Evolutionary conservation across 169 alveolate genomes (phyloP).

Genomic region (Eimeria falciformis): DNA sequence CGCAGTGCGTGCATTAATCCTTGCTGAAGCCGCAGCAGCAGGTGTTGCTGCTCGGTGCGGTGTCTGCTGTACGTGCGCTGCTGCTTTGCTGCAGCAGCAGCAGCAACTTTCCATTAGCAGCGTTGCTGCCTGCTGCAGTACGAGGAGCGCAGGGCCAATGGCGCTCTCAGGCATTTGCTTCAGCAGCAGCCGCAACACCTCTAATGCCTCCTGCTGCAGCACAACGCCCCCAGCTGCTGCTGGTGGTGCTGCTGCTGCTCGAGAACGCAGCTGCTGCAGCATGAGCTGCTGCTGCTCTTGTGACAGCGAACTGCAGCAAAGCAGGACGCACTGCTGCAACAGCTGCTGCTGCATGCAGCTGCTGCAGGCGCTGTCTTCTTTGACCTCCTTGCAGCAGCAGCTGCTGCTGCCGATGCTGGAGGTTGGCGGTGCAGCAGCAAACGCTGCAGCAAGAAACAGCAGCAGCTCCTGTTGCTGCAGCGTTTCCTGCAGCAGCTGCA

Average conservation of each 20-base stretch:
- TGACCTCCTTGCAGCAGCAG: slow-evolving; percentile 8
- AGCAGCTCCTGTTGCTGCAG: not conserved
- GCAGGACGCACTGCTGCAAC: slow-evolving; percentile 3
- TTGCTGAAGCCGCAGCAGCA: not conserved
- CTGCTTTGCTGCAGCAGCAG: slow-evolving; percentile 35
- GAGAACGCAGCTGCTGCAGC: not conserved
- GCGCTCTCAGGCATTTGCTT: no score
- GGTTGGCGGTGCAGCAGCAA: slow-evolving; percentile 7
- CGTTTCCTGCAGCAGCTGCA: not conserved
- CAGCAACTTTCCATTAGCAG: not conserved
- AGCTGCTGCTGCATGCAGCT: not conserved
- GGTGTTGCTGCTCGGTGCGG: not conserved
- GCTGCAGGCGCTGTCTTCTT: not conserved
- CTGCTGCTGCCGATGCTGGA: slow-evolving; percentile 12
- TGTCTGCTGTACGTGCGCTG: not conserved
- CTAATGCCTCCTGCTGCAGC: slow-evolving; percentile 19
- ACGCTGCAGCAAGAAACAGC: not conserved
- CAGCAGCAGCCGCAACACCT: slow-evolving; percentile 23
- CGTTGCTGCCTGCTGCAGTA: not conserved
- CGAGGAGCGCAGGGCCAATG: not conserved
- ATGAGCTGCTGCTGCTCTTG: slow-evolving; percentile 1
- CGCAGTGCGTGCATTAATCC: slow-evolving; percentile 13
- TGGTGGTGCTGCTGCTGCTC: slow-evolving; percentile 1
- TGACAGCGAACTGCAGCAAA: slow-evolving; percentile 27
- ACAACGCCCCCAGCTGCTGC: slow-evolving; percentile 41